Percentiles rank a stretch among this genome's conserved stretches.
Evolutionary conservation across 2,329 filamentous ascomycete genomes (phyloP).

Genomic region (Fusarium bulbicola): DNA sequence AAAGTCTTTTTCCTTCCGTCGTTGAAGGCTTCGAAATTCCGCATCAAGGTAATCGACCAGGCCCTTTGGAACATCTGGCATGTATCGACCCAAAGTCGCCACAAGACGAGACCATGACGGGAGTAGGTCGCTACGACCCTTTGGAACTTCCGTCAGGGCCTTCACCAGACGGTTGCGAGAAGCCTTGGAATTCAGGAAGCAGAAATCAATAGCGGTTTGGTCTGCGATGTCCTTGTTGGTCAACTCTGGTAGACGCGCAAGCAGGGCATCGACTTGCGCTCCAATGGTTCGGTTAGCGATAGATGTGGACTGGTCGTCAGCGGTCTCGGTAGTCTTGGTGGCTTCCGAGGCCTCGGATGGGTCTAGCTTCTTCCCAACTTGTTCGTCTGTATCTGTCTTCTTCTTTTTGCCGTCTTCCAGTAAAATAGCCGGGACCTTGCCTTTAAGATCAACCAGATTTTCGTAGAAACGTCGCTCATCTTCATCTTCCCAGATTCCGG

Average conservation of each 20-base stretch:
- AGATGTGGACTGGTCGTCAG: conserved; percentile 87
- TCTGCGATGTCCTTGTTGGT: conserved; percentile 93
- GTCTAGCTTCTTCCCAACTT: conserved; percentile 79
- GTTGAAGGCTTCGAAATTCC: conserved; percentile 94
- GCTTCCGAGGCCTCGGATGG: conserved; percentile 58
- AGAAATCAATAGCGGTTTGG: conserved; percentile 93
- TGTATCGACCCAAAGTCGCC: conserved; percentile 91
- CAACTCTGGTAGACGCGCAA: conserved; percentile 88
- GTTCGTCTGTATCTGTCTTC: conserved; percentile 82
- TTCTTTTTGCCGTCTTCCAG: conserved; percentile 97
- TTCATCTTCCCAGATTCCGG: conserved; percentile 98
- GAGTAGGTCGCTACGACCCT: conserved; percentile 89
- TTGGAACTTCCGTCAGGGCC: conserved; percentile 91
- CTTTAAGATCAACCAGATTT: conserved; percentile 92
- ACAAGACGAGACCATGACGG: conserved; percentile 93
- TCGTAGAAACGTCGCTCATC: conserved; percentile 98
- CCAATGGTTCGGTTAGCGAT: conserved; percentile 98
- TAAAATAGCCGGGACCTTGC: conserved; percentile 92
- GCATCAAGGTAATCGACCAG: conserved; percentile 93
- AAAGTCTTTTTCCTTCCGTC: conserved; percentile 97
- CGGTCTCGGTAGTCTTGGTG: conserved; percentile 61
- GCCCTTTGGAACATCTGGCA: conserved; percentile 92
- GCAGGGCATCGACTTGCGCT: conserved; percentile 91
- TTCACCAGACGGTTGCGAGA: conserved; percentile 95
- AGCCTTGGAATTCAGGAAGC: conserved; percentile 97